Conservation (phyloP, 2,329 filamentous ascomycete species). For the Geosmithia morbida region DNA sequence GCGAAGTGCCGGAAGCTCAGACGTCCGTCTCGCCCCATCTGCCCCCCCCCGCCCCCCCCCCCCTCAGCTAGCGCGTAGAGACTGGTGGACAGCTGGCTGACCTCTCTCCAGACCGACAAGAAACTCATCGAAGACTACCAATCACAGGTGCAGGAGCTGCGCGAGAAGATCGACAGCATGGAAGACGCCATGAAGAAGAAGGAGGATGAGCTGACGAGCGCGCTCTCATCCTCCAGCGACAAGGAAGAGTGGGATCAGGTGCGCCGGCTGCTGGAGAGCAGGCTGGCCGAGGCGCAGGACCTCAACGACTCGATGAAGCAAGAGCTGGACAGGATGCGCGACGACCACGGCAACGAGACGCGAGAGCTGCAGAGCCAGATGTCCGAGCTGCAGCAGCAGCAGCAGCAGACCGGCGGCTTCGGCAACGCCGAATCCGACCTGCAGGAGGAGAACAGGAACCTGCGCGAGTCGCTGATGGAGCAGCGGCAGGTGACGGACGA, state of each 20-base stretch:
- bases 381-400: conserved; percentile 29
- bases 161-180: conserved; percentile 57
- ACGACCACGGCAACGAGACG: conserved; percentile 50
- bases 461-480: conserved; percentile 50
- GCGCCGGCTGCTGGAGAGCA: conserved; percentile 53
- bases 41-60: too few species aligned
- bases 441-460: conserved; percentile 52
- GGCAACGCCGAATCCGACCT: conserved; percentile 34
- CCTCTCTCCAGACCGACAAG: conserved; percentile 42
- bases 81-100: background rate
- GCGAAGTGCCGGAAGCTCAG: conserved; percentile 18
- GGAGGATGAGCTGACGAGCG: conserved; percentile 51
- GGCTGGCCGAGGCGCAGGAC: conserved; percentile 58
- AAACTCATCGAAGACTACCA: conserved; percentile 70
- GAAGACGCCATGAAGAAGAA: conserved; percentile 57
- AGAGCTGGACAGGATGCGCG: conserved; percentile 61
- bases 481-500: conserved; percentile 79
- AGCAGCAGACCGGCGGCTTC: conserved; percentile 5
- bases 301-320: conserved; percentile 68
- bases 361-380: conserved; percentile 50
- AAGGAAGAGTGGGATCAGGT: conserved; percentile 58
- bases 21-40: too few species aligned
- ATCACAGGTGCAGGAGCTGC: conserved; percentile 58
- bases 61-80: background rate
- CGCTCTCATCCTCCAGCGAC: conserved; percentile 44